Conservation (phyloP, 23 red algal species). For the Pyropia yezoensis region DNA sequence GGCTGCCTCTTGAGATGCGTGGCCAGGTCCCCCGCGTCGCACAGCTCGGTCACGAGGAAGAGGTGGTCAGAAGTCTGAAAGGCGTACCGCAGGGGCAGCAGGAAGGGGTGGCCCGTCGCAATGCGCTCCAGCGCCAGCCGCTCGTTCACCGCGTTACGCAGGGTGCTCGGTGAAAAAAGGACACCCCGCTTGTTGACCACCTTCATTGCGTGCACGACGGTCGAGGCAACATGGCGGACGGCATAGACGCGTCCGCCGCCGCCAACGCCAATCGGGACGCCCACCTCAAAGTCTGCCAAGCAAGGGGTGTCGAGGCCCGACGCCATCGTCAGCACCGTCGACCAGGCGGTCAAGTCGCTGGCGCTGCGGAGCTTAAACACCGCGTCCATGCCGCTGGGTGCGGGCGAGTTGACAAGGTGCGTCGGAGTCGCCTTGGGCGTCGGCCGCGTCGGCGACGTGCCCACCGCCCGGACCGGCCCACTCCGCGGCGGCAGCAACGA, state of each 20-base stretch:
- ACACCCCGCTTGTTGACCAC: conserved; percentile 33
- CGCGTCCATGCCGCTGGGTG: too few species aligned
- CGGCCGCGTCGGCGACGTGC: too few species aligned
- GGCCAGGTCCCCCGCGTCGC: conserved; percentile 61
- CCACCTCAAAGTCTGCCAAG: conserved; percentile 13
- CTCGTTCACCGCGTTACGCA: conserved; percentile 55
- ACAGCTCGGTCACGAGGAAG: conserved; percentile 71
- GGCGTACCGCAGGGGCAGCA: conserved; percentile 57
- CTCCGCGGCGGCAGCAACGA: too few species aligned
- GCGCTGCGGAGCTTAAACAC: too few species aligned
- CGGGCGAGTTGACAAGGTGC: too few species aligned
- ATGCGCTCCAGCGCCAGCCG: conserved; percentile 47
- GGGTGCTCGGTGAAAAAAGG: conserved; percentile 17
- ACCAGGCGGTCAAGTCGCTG: too few species aligned
- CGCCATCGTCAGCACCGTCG: too few species aligned
- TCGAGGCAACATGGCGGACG: conserved; percentile 16
- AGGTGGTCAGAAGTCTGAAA: conserved; percentile 73
- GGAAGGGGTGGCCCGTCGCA: conserved; percentile 50
- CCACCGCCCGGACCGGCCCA: too few species aligned
- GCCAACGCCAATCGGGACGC: conserved; percentile 28
- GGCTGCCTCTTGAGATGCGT: conserved; percentile 33
- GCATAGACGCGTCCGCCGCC: conserved; percentile 42
- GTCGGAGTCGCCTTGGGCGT: too few species aligned
- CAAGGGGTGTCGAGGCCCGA: too few species aligned
- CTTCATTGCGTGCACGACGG: conserved; percentile 38